Conservation (phyloP, 768 basidiomycete species). For the Astraeus odoratus region DNA sequence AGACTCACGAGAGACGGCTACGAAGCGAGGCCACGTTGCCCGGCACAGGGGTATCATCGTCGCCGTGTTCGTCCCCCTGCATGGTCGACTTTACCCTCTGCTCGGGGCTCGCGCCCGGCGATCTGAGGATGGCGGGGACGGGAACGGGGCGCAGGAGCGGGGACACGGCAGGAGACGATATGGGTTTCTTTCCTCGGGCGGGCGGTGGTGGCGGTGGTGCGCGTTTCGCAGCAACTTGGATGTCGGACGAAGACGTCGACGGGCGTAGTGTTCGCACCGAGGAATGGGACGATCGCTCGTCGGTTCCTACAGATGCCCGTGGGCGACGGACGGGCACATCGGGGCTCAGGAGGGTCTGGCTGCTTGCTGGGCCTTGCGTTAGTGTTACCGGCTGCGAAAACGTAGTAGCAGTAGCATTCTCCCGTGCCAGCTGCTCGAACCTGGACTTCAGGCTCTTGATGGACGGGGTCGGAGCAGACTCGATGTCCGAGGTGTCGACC, state of each 20-base stretch:
- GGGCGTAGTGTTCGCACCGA: constrained; percentile 33
- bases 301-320: constrained; percentile 25
- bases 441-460: constrained; percentile 64
- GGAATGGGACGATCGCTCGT: constrained; percentile 19
- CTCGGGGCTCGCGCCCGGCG: constrained; percentile 18
- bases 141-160: constrained; percentile 50
- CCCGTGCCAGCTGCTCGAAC: constrained; percentile 62
- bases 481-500: constrained; percentile 29
- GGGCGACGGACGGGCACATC: constrained; percentile 35
- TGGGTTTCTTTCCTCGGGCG: constrained; percentile 24
- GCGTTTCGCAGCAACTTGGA: constrained; percentile 38
- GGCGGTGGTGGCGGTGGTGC: constrained; percentile 57
- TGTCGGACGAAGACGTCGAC: constrained; percentile 50
- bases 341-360: constrained; percentile 16
- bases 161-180: constrained; percentile 37
- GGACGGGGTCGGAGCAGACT: constrained; percentile 50
- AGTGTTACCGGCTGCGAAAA: constrained; percentile 6
- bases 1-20: constrained; percentile 44
- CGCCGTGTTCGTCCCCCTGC: constrained; percentile 8
- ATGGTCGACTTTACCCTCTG: neutral
- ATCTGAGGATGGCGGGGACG: constrained; percentile 24
- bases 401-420: constrained; percentile 16
- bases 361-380: constrained; percentile 9
- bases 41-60: constrained; percentile 9
- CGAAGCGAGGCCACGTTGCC: constrained; percentile 36